A percentile compares a stretch with the other conserved stretches of the same genome.
Conservation (phyloP, 2,329 filamentous ascomycete species). For the Talaromyces sp. region DNA sequence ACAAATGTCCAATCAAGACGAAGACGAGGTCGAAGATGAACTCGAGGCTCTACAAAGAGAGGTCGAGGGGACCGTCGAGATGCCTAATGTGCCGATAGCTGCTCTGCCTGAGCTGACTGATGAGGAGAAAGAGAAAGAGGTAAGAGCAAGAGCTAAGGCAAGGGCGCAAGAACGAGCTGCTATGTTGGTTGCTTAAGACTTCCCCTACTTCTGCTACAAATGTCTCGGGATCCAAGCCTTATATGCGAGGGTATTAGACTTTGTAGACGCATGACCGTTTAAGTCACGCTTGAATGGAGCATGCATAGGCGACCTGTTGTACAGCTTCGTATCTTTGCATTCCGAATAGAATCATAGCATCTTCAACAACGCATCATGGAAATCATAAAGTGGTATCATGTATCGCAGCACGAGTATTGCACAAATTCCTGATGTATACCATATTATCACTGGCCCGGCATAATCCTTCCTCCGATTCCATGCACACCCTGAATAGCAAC, state of each 20-base stretch:
- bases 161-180: slow-evolving; percentile 29
- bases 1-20: slow-evolving; percentile 87
- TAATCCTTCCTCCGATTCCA: slow-evolving; percentile 36
- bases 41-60: slow-evolving; percentile 74
- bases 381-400: slow-evolving; percentile 7
- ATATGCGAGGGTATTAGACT: not conserved
- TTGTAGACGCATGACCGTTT: not conserved
- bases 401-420: not conserved
- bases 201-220: not conserved
- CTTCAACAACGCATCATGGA: not conserved
- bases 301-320: not conserved
- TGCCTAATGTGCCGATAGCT: slow-evolving; percentile 41
- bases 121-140: slow-evolving; percentile 28
- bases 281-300: not conserved
- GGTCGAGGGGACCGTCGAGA: slow-evolving; percentile 35
- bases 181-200: slow-evolving; percentile 26
- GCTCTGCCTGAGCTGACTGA: slow-evolving; percentile 29
- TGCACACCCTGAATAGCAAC: slow-evolving; percentile 44
- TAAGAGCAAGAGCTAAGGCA: slow-evolving; percentile 31
- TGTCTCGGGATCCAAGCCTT: not conserved
- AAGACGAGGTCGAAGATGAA: slow-evolving; percentile 97
- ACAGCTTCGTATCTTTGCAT: not conserved
- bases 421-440: not conserved
- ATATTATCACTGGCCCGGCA: slow-evolving; percentile 39
- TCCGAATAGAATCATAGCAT: slow-evolving; percentile 3